Conservation (phyloP, 371 early-diverging fungal species). For the Nematocida ironsii region DNA sequence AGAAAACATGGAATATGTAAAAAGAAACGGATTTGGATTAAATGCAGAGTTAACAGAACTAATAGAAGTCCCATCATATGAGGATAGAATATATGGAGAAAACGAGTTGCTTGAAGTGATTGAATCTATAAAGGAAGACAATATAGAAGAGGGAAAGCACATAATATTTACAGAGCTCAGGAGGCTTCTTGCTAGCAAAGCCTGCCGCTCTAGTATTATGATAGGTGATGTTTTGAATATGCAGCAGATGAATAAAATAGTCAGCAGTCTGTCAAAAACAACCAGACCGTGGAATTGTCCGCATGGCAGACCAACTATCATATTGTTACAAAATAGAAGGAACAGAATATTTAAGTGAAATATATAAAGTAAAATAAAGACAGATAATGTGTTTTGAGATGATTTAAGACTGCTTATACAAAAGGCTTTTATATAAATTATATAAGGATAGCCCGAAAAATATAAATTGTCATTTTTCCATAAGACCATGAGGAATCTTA, state of each 20-base stretch:
- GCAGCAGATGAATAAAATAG: constrained; percentile 65
- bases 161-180: constrained; percentile 63
- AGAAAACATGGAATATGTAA: constrained; percentile 74
- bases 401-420: no score
- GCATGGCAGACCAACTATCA: constrained; percentile 86
- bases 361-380: no score
- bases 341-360: background rate
- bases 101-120: constrained; percentile 65
- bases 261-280: constrained; percentile 61
- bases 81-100: constrained; percentile 57
- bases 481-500: no score
- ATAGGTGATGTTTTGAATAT: constrained; percentile 69
- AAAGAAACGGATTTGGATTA: constrained; percentile 68
- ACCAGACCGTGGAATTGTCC: constrained; percentile 79
- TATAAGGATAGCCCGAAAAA: no score
- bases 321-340: constrained; percentile 43
- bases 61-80: constrained; percentile 62
- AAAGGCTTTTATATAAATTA: no score
- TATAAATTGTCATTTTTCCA: no score
- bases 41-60: constrained; percentile 19
- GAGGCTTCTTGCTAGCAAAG: constrained; percentile 72
- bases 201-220: constrained; percentile 74
- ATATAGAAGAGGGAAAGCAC: constrained; percentile 31
- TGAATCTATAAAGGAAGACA: constrained; percentile 60
- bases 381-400: no score